Percentiles rank a stretch among this genome's conserved stretches.
phyloP scores from a whole-genome alignment of 2,329 filamentous ascomycete genomes.

The Colletotrichum melonis region DNA sequence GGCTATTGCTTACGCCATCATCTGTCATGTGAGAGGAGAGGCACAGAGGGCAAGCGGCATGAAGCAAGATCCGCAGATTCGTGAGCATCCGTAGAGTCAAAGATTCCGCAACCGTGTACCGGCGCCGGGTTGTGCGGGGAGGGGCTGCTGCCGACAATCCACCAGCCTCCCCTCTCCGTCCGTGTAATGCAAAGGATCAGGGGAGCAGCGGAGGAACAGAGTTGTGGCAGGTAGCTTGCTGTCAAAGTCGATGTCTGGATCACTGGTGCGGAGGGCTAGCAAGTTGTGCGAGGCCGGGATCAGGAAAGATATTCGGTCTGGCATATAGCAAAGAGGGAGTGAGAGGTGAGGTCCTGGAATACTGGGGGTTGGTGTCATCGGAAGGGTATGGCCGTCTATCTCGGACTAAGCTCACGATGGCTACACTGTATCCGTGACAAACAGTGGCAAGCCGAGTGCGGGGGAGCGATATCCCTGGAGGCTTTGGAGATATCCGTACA shows the following conservation, averaged over 20 bases:
- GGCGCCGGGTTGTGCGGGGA: background rate
- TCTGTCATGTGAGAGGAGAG: background rate
- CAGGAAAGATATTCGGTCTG: background rate
- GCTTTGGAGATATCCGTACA: background rate
- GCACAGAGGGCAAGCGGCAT: background rate
- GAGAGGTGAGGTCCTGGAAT: background rate
- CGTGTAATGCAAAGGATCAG: background rate
- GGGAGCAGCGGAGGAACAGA: background rate
- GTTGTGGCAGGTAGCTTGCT: slow-evolving; percentile 14
- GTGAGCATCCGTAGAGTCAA: background rate
- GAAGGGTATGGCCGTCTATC: background rate
- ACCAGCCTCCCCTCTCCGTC: slow-evolving; percentile 11
- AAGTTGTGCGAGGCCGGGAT: background rate
- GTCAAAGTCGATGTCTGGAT: slow-evolving; percentile 22
- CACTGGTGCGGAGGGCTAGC: slow-evolving; percentile 15
- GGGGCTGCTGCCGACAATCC: background rate
- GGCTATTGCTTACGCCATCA: background rate
- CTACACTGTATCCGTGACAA: slow-evolving; percentile 17
- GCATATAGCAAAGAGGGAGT: background rate
- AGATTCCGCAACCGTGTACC: background rate
- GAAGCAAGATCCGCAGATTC: background rate
- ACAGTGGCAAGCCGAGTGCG: background rate
- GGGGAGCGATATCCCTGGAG: slow-evolving; percentile 14
- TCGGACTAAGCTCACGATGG: slow-evolving; percentile 7
- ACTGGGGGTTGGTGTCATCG: background rate